phyloP scores from a whole-genome alignment of 306 rosid genomes.

The Prunus mira region DNA sequence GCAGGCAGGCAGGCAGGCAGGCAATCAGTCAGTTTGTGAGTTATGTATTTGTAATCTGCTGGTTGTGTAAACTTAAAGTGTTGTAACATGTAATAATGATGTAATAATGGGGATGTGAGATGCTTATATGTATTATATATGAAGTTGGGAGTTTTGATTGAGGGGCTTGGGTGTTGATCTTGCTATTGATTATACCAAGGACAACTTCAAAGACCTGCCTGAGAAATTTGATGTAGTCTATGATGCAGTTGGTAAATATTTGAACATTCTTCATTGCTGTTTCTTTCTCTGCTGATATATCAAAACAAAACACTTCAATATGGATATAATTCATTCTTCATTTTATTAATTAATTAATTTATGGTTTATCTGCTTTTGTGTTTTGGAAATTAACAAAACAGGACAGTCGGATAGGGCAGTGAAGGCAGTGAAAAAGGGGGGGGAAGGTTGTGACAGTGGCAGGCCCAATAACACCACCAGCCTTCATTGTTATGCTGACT shows the following conservation, averaged over 20 bases:
- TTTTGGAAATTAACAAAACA: slow-evolving; percentile 3
- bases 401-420: slow-evolving; percentile 41
- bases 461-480: slow-evolving; percentile 36
- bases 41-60: too few relatives aligned
- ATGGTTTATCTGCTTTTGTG: background rate
- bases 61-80: too few relatives aligned
- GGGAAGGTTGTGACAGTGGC: slow-evolving; percentile 60
- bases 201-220: slow-evolving; percentile 35
- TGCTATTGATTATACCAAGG: slow-evolving; percentile 60
- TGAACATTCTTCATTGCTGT: background rate
- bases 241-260: slow-evolving; percentile 56
- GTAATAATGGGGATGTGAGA: too few relatives aligned
- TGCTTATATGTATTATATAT: too few relatives aligned
- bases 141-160: slow-evolving; percentile 13
- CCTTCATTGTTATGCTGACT: slow-evolving; percentile 23
- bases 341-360: background rate
- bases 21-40: background rate
- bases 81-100: too few relatives aligned
- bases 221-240: slow-evolving; percentile 73
- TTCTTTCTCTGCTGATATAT: too few relatives aligned
- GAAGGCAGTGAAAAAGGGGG: slow-evolving; percentile 59
- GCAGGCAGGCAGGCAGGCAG: background rate
- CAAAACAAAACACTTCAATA: too few relatives aligned
- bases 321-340: too few relatives aligned
- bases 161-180: slow-evolving; percentile 59